Conservation (phyloP, 208 protist genomes). For the Acanthamoeba lenticulata region DNA sequence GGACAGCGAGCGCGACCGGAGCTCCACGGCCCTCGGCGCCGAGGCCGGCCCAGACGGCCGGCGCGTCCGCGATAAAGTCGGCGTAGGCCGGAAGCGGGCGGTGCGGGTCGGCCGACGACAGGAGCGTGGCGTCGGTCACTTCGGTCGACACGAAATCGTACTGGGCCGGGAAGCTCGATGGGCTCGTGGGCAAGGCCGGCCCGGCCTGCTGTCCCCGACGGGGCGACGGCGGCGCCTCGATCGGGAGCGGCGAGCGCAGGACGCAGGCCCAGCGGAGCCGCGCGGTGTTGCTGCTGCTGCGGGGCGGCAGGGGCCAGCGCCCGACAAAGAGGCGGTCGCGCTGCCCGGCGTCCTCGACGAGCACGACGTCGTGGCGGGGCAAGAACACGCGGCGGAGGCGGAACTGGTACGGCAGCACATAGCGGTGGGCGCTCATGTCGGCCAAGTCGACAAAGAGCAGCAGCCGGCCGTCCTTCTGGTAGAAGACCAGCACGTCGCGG, state of each 20-base stretch:
- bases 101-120: conserved; percentile 23
- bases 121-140: background rate
- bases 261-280: background rate
- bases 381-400: background rate
- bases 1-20: background rate
- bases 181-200: background rate
- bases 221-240: background rate
- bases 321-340: background rate
- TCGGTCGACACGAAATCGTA: conserved; percentile 54
- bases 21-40: background rate
- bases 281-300: background rate
- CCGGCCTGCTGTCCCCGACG: background rate
- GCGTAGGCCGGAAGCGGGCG: conserved; percentile 14
- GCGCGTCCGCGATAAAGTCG: background rate
- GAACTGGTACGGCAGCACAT: background rate
- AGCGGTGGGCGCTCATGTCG: background rate
- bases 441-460: conserved; percentile 2
- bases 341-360: background rate
- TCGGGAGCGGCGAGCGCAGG: background rate
- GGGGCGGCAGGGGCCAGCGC: background rate
- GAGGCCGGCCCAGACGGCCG: background rate
- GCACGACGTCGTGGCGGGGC: background rate
- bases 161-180: background rate
- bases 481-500: background rate
- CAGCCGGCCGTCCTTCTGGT: conserved; percentile 31